phyloP scores from a whole-genome alignment of 768 basidiomycete species.

The Suillus variegatus region DNA sequence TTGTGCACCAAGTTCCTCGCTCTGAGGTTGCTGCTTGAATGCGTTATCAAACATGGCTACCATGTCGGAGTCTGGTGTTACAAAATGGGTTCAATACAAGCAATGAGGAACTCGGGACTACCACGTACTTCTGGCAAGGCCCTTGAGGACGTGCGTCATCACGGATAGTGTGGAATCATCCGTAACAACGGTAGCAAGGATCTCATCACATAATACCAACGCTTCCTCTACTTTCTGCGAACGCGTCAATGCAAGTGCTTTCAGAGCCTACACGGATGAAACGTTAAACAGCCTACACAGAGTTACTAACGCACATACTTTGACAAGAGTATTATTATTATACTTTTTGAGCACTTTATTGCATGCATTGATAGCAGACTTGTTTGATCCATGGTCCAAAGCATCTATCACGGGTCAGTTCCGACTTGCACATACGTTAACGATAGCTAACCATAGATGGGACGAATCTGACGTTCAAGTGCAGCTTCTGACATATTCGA shows the following conservation, averaged over 20 bases:
- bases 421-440: not conserved
- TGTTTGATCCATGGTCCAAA: slow-evolving; percentile 83
- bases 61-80: slow-evolving; percentile 65
- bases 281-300: slow-evolving; percentile 9
- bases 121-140: slow-evolving; percentile 65
- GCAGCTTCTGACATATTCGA: slow-evolving; percentile 53
- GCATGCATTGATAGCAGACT: slow-evolving; percentile 81
- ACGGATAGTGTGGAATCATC: slow-evolving; percentile 75
- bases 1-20: slow-evolving; percentile 83
- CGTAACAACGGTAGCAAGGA: slow-evolving; percentile 69
- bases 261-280: slow-evolving; percentile 60
- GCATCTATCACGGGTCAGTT: slow-evolving; percentile 55
- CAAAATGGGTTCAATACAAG: slow-evolving; percentile 2
- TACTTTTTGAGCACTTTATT: slow-evolving; percentile 89
- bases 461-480: slow-evolving; percentile 80
- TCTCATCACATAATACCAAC: slow-evolving; percentile 75
- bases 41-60: slow-evolving; percentile 86
- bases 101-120: not conserved
- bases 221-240: slow-evolving; percentile 87
- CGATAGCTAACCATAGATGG: slow-evolving; percentile 69
- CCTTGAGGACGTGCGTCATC: slow-evolving; percentile 82
- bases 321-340: slow-evolving; percentile 69
- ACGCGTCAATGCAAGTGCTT: slow-evolving; percentile 82
- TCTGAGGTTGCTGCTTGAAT: slow-evolving; percentile 75
- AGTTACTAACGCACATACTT: slow-evolving; percentile 41